Base-by-base conservation (phyloP, 2,329 filamentous ascomycete species). In the Hirsutella minnesotensis region DNA sequence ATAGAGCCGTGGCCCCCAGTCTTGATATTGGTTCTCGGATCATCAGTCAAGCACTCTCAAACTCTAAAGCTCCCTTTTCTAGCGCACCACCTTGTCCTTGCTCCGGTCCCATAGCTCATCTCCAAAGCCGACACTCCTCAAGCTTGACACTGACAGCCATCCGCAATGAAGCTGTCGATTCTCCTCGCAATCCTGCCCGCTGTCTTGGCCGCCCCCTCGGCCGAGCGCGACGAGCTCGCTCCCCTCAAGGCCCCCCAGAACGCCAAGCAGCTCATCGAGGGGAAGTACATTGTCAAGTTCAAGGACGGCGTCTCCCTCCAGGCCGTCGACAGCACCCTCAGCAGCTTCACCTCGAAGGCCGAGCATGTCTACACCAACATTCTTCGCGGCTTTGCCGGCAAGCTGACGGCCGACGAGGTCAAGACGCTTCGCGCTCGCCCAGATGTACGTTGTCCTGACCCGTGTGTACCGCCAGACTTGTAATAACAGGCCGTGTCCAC, bases 251-350 rank as follows among this genome's bases (percentile, higher is more conserved):
- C 36, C 18, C 49, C 52, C 10, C 44, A 41, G 4, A 49, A 46
- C n/a, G 33, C 13, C 29, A 24, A 30, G 10, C 13, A 38, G 36
- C 41, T 53, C 41, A 49, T 56, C 9, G 38, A 49, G 9, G 44
- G 47, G 47, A 55, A 52, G 46, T 57, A 56, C 45, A 57, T 57
- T 44, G 53, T 57, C 46, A 56, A 53, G 41, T 51, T 55, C 41
- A 51, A 50, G 38, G 44, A 47, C 31, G 44, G 35, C n/a, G 45
- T 47, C 20, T 21, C 38, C 5, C 16, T 47, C 3, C 43, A 46
- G 15, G 34, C 39, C 1, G 18, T 47, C 21, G 47, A 46, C 4
- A 33, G 19, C 9, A 37, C 44, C 29, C 33, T 56, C 35, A 42
- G 40, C 31, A 20, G 41, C 38, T 39, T 53, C 18, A 31, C 44